These are phyloP conservation scores for Tephrocybe sp. DNA, from an alignment of 768 basidiomycete genomes.

Conservation along the genomic window DNA sequence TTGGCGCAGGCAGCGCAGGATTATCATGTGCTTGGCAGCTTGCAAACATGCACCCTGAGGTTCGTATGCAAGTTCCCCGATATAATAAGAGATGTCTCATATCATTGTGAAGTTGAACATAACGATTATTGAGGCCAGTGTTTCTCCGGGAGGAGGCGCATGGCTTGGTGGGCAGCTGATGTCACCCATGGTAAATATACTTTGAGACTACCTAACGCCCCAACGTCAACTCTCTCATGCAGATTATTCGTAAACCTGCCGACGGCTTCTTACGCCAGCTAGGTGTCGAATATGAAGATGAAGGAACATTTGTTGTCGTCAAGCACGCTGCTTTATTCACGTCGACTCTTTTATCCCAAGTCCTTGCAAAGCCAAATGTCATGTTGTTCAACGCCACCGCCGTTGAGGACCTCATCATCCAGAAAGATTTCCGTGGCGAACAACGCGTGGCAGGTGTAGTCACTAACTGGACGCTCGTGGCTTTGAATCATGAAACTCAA, in stretches of 20 bases:
- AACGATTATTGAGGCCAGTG: conserved; percentile 68
- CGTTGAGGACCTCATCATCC: conserved; percentile 77
- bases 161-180: conserved; percentile 81
- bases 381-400: conserved; percentile 77
- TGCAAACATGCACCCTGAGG: conserved; percentile 62
- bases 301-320: conserved; percentile 74
- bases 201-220: too few relatives aligned
- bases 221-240: not conserved
- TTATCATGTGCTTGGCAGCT: conserved; percentile 74
- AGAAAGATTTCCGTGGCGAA: conserved; percentile 51
- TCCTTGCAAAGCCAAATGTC: conserved; percentile 68
- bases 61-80: conserved; percentile 24
- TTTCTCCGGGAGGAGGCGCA: conserved; percentile 76
- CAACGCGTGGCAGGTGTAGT: conserved; percentile 53
- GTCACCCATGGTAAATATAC: conserved; percentile 62
- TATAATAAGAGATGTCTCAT: not conserved
- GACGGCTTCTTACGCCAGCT: conserved; percentile 68
- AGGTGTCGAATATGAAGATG: conserved; percentile 74
- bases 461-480: conserved; percentile 51
- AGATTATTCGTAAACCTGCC: conserved; percentile 79
- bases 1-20: conserved; percentile 71
- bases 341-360: conserved; percentile 67
- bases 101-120: conserved; percentile 40
- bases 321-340: conserved; percentile 84
- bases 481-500: conserved; percentile 69